Evolutionary conservation across 1,139 yeast genomes (phyloP).

Genomic region (Petasospora fabianii): DNA sequence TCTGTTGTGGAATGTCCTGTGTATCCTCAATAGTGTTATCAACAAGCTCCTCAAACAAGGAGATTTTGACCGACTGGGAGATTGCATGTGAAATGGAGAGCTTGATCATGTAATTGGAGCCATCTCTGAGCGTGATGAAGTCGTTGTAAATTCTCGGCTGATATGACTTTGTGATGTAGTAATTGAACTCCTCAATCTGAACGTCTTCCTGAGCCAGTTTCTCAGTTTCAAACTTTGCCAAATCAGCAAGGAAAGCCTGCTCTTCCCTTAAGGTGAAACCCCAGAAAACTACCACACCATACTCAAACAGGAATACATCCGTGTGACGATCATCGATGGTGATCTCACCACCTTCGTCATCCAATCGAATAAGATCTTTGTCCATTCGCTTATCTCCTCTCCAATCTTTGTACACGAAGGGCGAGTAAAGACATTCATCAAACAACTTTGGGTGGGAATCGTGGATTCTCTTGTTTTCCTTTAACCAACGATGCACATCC

Average conservation of each 20-base stretch:
- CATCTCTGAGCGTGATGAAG: conserved; percentile 88
- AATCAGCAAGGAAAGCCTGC: conserved; percentile 71
- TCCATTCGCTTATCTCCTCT: conserved; percentile 47
- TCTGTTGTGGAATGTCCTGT: conserved; percentile 93
- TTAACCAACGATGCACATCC: conserved; percentile 80
- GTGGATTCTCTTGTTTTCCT: conserved; percentile 69
- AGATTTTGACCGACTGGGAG: conserved; percentile 90
- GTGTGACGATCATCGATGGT: conserved; percentile 69
- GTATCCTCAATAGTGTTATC: conserved; percentile 96
- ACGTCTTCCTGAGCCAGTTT: conserved; percentile 87
- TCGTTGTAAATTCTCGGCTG: conserved; percentile 96
- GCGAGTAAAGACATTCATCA: conserved; percentile 92
- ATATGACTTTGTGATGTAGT: conserved; percentile 86
- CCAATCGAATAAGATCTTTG: conserved; percentile 59
- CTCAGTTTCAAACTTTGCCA: conserved; percentile 86
- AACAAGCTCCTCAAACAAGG: conserved; percentile 89
- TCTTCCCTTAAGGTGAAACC: conserved; percentile 87
- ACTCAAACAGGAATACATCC: conserved; percentile 81
- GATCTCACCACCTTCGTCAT: conserved; percentile 94
- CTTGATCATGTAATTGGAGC: conserved; percentile 84
- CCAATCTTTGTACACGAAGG: conserved; percentile 82
- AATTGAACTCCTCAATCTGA: conserved; percentile 91
- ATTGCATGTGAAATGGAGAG: conserved; percentile 87
- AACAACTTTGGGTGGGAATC: conserved; percentile 82
- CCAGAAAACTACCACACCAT: conserved; percentile 92